These are phyloP conservation scores for Penicillium cataractarum DNA, from an alignment of 495 filamentous ascomycete genomes.

Conservation along the genomic window DNA sequence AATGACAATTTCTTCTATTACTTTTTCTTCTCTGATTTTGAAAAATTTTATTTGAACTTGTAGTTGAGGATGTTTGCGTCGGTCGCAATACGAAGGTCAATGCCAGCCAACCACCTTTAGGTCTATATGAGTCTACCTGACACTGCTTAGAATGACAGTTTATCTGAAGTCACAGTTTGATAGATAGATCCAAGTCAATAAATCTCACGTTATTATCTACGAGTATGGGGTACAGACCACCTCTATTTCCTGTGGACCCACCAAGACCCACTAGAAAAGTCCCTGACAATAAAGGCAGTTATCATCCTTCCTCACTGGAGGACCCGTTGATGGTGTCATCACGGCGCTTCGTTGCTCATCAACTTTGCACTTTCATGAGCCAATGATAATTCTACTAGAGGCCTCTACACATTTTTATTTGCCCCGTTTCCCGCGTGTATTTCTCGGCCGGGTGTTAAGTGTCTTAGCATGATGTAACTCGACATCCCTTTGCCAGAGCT, in stretches of 20 bases:
- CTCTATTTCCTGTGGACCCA: neutral
- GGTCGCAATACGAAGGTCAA: neutral
- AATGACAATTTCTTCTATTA: neutral
- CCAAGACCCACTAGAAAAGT: neutral
- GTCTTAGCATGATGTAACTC: neutral
- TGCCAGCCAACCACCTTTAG: neutral
- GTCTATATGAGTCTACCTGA: neutral
- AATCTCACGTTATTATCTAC: neutral
- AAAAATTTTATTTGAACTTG: neutral
- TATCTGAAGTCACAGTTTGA: neutral
- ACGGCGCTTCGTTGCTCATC: neutral
- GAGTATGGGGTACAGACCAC: neutral
- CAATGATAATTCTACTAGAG: neutral
- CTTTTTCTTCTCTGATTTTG: neutral
- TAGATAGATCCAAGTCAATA: neutral
- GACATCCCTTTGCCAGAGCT: neutral
- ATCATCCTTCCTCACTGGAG: neutral
- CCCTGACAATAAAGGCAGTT: neutral
- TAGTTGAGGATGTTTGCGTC: neutral
- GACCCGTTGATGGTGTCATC: constrained; percentile 1
- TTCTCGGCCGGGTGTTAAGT: constrained; percentile 7
- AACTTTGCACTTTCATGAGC: neutral
- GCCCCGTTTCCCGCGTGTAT: neutral
- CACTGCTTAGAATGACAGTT: neutral
- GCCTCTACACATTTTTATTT: neutral